A percentile compares a stretch with the other conserved stretches of the same genome.
Conservation (phyloP, 1,284 basidiomycete species). For the Leccinum pachyderme region DNA sequence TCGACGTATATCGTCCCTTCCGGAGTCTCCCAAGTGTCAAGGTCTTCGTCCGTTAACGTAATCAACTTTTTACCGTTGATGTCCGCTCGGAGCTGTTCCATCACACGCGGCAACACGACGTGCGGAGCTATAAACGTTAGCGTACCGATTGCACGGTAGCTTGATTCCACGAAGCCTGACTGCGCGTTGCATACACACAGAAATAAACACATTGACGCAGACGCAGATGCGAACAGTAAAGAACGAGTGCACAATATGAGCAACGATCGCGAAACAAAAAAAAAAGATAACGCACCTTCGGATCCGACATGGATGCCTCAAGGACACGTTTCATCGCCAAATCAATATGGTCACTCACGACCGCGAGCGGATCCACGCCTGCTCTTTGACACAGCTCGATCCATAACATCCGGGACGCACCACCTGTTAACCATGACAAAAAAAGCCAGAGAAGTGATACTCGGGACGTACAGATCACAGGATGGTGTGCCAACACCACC, state of each 20-base stretch:
- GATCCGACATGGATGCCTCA: constrained; percentile 40
- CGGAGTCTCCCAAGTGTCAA: constrained; percentile 84
- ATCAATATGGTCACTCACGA: constrained; percentile 53
- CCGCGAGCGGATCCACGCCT: constrained; percentile 61
- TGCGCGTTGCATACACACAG: constrained; percentile 14
- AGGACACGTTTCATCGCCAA: constrained; percentile 51
- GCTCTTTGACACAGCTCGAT: constrained; percentile 78
- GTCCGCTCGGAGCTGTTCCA: constrained; percentile 64
- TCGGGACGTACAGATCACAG: constrained; percentile 52
- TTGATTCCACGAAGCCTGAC: constrained; percentile 59
- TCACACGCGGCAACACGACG: constrained; percentile 63
- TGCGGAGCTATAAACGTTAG: constrained; percentile 78
- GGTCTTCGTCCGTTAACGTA: constrained; percentile 67
- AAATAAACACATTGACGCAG: not conserved
- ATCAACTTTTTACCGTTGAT: constrained; percentile 59
- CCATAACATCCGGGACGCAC: constrained; percentile 68
- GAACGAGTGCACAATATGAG: not conserved
- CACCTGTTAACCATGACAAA: constrained; percentile 36
- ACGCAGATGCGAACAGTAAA: not conserved
- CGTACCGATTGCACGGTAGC: constrained; percentile 74
- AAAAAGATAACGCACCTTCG: constrained; percentile 40
- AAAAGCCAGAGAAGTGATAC: not conserved
- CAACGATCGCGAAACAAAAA: not conserved
- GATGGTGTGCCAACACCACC: constrained; percentile 75
- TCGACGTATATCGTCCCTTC: constrained; percentile 78